phyloP scores from a whole-genome alignment of 805 yeast genomes.

The Priceomyces medius region DNA sequence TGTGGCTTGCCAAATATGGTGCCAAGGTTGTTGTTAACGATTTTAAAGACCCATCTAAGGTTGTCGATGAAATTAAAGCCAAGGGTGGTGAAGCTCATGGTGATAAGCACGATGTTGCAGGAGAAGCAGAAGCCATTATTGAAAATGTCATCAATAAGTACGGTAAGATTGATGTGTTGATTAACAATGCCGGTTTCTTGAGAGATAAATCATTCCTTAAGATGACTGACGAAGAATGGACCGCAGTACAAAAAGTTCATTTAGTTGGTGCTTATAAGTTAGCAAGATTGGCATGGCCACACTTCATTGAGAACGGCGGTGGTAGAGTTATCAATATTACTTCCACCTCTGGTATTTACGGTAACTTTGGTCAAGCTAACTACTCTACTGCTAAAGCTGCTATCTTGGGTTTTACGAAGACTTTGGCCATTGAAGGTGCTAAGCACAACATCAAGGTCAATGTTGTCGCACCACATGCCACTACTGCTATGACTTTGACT shows the following conservation, averaged over 20 bases:
- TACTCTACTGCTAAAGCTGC: conserved; percentile 93
- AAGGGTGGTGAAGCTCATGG: conserved; percentile 81
- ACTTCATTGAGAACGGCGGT: conserved; percentile 69
- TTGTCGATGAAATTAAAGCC: conserved; percentile 70
- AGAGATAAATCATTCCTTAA: conserved; percentile 86
- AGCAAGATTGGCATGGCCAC: conserved; percentile 91
- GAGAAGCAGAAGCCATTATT: conserved; percentile 70
- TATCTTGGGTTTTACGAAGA: conserved; percentile 77
- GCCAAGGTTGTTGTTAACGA: conserved; percentile 95
- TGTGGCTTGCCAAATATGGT: conserved; percentile 82
- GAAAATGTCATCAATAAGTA: conserved; percentile 71
- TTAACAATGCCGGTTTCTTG: conserved; percentile 93
- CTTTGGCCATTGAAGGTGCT: conserved; percentile 89
- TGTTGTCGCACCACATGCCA: conserved; percentile 95
- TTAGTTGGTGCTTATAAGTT: conserved; percentile 77
- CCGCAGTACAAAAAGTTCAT: conserved; percentile 76
- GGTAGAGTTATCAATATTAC: conserved; percentile 88
- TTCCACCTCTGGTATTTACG: conserved; percentile 95
- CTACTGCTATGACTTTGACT: conserved; percentile 93
- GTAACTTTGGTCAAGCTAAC: conserved; percentile 96
- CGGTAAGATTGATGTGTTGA: conserved; percentile 81
- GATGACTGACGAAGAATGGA: conserved; percentile 84
- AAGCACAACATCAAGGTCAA: conserved; percentile 73
- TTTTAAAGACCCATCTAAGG: conserved; percentile 68
- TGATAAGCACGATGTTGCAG: conserved; percentile 78